Conservation (phyloP, 2,329 filamentous ascomycete species). For the Setomelanomma holmii region DNA sequence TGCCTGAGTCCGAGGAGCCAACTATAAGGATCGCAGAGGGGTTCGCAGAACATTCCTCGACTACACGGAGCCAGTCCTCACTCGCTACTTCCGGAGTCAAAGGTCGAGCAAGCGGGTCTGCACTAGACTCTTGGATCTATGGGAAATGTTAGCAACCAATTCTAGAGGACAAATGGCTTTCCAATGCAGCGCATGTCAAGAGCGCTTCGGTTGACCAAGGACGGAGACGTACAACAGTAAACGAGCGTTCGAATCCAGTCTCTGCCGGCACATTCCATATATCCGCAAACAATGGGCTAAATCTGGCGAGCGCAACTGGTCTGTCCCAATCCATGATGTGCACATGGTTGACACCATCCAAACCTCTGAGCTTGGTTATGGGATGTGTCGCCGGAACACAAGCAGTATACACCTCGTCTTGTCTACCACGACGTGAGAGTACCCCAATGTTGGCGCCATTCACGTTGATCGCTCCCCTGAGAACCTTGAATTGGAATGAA, state of each 20-base stretch:
- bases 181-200: no score
- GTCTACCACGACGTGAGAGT: conserved; percentile 36
- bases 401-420: conserved; percentile 55
- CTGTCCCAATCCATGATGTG: conserved; percentile 55
- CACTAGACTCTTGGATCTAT: conserved; percentile 37
- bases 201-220: conserved; percentile 1
- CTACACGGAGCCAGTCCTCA: conserved; percentile 62
- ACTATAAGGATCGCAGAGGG: conserved; percentile 64
- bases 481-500: conserved; percentile 69
- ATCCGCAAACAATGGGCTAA: conserved; percentile 71
- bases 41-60: conserved; percentile 44
- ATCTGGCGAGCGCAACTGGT: conserved; percentile 61
- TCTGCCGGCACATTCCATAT: conserved; percentile 66
- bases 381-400: conserved; percentile 74
- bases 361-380: conserved; percentile 66
- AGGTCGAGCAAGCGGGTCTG: conserved; percentile 34
- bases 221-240: conserved; percentile 39
- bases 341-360: conserved; percentile 62
- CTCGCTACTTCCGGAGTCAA: conserved; percentile 60
- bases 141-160: conserved; percentile 4
- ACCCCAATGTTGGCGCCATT: conserved; percentile 68
- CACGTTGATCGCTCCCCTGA: conserved; percentile 68
- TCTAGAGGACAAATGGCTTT: neutral
- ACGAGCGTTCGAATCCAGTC: conserved; percentile 31
- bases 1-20: conserved; percentile 75